phyloP scores from a whole-genome alignment of 192 early-diverging fungal species.

The Blastocladiella britannica region DNA sequence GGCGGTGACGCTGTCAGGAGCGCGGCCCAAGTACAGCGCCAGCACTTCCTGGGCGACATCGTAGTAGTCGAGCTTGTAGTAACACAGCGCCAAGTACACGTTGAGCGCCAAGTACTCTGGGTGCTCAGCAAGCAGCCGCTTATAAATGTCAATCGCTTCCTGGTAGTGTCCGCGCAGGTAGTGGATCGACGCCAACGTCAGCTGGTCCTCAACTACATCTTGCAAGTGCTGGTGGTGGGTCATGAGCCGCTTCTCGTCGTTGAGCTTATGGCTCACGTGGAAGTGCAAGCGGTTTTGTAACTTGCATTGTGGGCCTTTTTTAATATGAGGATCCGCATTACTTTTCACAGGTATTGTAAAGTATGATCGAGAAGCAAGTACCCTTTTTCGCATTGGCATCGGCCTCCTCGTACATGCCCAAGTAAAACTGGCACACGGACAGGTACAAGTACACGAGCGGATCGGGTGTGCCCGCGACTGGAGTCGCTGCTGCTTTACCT shows the following conservation, averaged over 20 bases:
- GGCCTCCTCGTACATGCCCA: constrained; percentile 38
- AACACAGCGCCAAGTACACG: constrained; percentile 42
- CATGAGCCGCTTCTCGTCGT: constrained; percentile 42
- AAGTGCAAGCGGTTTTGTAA: constrained; percentile 38
- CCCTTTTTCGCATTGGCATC: constrained; percentile 35
- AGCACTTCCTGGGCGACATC: constrained; percentile 42
- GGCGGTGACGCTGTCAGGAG: constrained; percentile 32
- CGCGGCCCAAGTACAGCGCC: constrained; percentile 31
- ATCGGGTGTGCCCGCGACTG: constrained; percentile 10
- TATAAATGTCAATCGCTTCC: constrained; percentile 44
- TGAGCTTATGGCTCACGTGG: constrained; percentile 40
- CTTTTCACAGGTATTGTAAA: neutral
- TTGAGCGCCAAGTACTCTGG: constrained; percentile 33
- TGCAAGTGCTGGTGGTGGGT: constrained; percentile 35
- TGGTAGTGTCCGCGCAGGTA: constrained; percentile 41
- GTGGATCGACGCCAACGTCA: constrained; percentile 34
- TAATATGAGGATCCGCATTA: neutral
- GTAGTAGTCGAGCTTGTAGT: constrained; percentile 46
- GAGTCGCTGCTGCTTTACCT: too few relatives aligned
- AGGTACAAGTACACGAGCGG: constrained; percentile 28
- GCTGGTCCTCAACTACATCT: constrained; percentile 40
- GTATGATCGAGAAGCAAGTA: too few relatives aligned
- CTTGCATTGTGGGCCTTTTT: constrained; percentile 33
- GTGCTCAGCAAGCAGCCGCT: constrained; percentile 32
- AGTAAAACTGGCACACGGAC: constrained; percentile 32